These are phyloP conservation scores for Lumnitzera littorea DNA, from an alignment of 345 rosid species.

Conservation along the genomic window DNA sequence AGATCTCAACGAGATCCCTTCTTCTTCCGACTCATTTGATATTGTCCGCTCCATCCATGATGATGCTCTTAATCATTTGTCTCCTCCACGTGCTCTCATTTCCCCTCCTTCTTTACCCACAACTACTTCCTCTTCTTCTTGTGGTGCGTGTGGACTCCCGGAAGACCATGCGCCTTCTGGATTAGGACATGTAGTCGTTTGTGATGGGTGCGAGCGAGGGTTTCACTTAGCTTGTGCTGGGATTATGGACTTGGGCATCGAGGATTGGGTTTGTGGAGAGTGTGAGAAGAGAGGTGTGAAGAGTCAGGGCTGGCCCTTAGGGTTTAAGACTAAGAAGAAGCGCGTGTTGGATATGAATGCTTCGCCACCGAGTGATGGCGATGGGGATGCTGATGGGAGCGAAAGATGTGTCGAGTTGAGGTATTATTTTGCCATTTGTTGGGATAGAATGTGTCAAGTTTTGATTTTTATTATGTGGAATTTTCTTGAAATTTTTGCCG, in stretches of 20 bases:
- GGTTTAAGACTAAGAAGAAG: constrained; percentile 60
- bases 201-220: constrained; percentile 93
- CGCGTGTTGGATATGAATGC: constrained; percentile 81
- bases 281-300: constrained; percentile 49
- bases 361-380: constrained; percentile 82
- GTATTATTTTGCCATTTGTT: constrained; percentile 16
- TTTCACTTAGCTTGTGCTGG: constrained; percentile 60
- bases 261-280: constrained; percentile 79
- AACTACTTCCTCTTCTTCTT: constrained; percentile 11
- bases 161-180: constrained; percentile 3
- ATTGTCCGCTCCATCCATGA: constrained; percentile 59
- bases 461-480: not conserved
- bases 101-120: constrained; percentile 1
- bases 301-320: constrained; percentile 82
- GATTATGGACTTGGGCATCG: constrained; percentile 16
- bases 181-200: constrained; percentile 44
- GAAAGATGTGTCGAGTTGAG: constrained; percentile 42
- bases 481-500: not conserved
- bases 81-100: constrained; percentile 27
- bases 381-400: constrained; percentile 29
- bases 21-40: constrained; percentile 49
- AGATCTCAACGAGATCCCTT: constrained; percentile 98
- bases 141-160: constrained; percentile 54
- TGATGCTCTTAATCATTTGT: not conserved
- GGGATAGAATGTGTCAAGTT: not conserved